Conservation (phyloP, 306 rosid genomes). For the Vicia sativa region DNA sequence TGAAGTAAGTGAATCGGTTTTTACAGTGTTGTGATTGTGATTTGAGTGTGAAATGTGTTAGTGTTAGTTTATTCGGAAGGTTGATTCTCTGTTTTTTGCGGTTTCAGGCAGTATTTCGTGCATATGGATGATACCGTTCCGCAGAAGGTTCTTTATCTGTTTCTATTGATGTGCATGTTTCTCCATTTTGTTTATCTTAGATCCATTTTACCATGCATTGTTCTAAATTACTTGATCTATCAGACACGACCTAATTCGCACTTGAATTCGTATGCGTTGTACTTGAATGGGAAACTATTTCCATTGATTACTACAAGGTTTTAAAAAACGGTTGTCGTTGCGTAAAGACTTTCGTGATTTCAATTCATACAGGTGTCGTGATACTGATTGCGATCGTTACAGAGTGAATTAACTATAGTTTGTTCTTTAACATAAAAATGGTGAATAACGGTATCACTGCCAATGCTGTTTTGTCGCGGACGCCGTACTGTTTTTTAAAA, state of each 20-base stretch:
- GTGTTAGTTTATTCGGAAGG: slow-evolving; percentile 7
- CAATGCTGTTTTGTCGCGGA: too few relatives aligned
- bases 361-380: too few relatives aligned
- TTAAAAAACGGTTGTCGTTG: too few relatives aligned
- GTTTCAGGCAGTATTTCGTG: slow-evolving; percentile 88
- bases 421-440: too few relatives aligned
- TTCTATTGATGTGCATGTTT: slow-evolving; percentile 4
- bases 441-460: too few relatives aligned
- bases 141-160: slow-evolving; percentile 55
- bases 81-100: slow-evolving; percentile 27
- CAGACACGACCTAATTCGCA: background rate
- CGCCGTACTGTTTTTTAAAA: too few relatives aligned
- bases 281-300: too few relatives aligned
- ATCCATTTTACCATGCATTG: background rate
- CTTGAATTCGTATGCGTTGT: background rate
- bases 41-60: slow-evolving; percentile 29
- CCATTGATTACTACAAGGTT: too few relatives aligned
- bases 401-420: too few relatives aligned
- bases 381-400: too few relatives aligned
- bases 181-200: slow-evolving; percentile 6
- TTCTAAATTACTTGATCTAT: slow-evolving; percentile 17
- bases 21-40: background rate
- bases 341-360: too few relatives aligned
- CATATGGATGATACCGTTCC: slow-evolving; percentile 81
- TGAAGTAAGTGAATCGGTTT: slow-evolving; percentile 60